These are phyloP conservation scores for Thymus quinquecostatus DNA, from an alignment of 257 asterid species.

Conservation along the genomic window DNA sequence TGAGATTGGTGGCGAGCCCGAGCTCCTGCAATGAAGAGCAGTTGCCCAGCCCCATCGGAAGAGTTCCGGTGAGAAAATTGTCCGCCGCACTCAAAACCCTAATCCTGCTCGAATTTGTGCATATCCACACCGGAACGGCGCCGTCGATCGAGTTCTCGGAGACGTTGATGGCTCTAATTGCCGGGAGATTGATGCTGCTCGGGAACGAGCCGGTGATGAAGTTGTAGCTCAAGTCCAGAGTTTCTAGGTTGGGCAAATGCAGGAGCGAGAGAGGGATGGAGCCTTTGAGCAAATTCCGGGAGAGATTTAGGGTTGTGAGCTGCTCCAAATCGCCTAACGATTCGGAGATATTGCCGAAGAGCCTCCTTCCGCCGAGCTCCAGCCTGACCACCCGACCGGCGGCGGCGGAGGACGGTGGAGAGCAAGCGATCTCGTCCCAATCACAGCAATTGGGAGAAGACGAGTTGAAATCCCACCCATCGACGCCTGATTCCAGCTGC, in stretches of 20 bases:
- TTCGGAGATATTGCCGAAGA: conserved; percentile 53
- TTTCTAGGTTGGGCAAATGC: conserved; percentile 55
- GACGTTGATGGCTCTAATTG: conserved; percentile 48
- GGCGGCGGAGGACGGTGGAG: conserved; percentile 36
- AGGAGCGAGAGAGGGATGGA: conserved; percentile 56
- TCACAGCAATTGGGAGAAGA: conserved; percentile 60
- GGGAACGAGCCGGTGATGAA: conserved; percentile 53
- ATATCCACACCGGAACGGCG: conserved; percentile 56
- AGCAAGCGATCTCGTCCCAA: conserved; percentile 70
- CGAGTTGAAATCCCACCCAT: conserved; percentile 53
- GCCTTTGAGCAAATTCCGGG: conserved; percentile 61
- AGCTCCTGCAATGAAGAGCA: conserved; percentile 62
- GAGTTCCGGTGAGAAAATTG: conserved; percentile 50
- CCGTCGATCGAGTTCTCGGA: conserved; percentile 62
- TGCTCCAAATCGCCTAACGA: conserved; percentile 62
- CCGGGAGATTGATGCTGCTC: conserved; percentile 50
- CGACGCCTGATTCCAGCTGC: conserved; percentile 43
- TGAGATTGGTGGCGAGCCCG: conserved; percentile 47
- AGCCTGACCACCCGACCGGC: conserved; percentile 56
- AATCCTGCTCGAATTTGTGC: conserved; percentile 61
- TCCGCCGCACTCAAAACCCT: conserved; percentile 44
- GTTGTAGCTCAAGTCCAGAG: conserved; percentile 65
- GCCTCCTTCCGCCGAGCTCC: conserved; percentile 52
- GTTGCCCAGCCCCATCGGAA: conserved; percentile 53
- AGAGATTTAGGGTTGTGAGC: conserved; percentile 67